These are phyloP conservation scores for Paracoccidioides lutzii DNA, from an alignment of 2,329 filamentous ascomycete genomes.

Conservation along the genomic window DNA sequence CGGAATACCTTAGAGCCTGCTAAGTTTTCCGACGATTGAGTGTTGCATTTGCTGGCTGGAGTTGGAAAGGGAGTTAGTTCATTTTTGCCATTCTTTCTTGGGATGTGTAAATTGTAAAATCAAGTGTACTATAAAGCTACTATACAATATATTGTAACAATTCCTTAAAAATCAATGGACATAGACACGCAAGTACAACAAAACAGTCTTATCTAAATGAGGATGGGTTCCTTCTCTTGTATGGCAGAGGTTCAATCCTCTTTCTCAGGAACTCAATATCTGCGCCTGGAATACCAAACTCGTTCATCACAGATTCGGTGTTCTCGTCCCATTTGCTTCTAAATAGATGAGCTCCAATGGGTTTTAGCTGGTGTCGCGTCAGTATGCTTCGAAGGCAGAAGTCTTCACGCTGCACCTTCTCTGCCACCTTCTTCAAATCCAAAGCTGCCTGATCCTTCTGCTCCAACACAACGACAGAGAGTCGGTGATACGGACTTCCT, in stretches of 20 bases:
- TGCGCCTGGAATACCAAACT: slow-evolving; percentile 58
- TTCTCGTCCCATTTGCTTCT: slow-evolving; percentile 78
- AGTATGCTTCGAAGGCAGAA: slow-evolving; percentile 67
- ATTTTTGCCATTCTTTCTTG: not conserved
- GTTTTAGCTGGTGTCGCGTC: slow-evolving; percentile 52
- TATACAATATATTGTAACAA: slow-evolving; percentile 29
- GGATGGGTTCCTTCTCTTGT: slow-evolving; percentile 45
- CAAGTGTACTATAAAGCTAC: slow-evolving; percentile 12
- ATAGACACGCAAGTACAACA: slow-evolving; percentile 8
- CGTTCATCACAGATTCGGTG: slow-evolving; percentile 76
- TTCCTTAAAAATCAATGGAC: slow-evolving; percentile 12
- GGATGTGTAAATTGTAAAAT: slow-evolving; percentile 2
- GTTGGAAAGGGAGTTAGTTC: not conserved
- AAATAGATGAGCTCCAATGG: slow-evolving; percentile 80
- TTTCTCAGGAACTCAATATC: slow-evolving; percentile 76
- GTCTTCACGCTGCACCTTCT: slow-evolving; percentile 43
- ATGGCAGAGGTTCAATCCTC: slow-evolving; percentile 55
- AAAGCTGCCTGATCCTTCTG: slow-evolving; percentile 52
- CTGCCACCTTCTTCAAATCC: slow-evolving; percentile 45
- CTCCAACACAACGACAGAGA: slow-evolving; percentile 71
- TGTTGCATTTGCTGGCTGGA: not conserved
- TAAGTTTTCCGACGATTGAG: slow-evolving; percentile 13
- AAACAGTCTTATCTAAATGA: slow-evolving; percentile 28
- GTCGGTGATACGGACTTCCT: slow-evolving; percentile 79
- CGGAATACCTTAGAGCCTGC: slow-evolving; percentile 26